Evolutionary conservation across 2,329 filamentous ascomycete species (phyloP), one percentile per base, ranked within the genome.

Genomic region (Ambrosiella cleistominuta): DNA sequence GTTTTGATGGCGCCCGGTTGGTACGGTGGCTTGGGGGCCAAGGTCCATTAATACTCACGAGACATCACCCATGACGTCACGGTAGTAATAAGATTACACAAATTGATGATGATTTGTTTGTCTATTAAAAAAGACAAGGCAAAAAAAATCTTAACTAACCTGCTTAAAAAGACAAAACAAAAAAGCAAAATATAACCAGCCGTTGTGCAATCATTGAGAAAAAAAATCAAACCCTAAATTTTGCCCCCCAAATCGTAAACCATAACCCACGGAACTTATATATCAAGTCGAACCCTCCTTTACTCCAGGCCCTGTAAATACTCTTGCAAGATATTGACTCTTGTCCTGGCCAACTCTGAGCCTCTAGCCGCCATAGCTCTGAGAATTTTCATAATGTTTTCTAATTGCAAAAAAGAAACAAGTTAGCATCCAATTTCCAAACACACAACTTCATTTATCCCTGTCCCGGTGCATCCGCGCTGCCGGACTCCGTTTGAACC

Each of bases 301-400:
- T 44, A 56, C 35, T 58, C 39, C n/a, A 61, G 53, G 7, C 50
- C 59, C 7, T 57, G 51, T 7, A 81, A 62, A 60, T 78, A 80
- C 59, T 80, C 76, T 63, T 71, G 75, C 62, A 84, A 64, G 13
- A 83, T 79, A 61, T 75, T 72, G 17, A 82, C 75, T 62, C 81
- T 72, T 5, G 80, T 82, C 62, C 73, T 70, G 3, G 80, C 79
- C 13, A 82, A 77, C 27, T 80, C 75, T 11, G 77, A 79, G 1
- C 78, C 78, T 53, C 79, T 68, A 27, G 76, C 73, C 7, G 75
- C 73, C 39, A 76, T 74, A 27, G 74, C 74, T 73, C 52, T 38
- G 9, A 17, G 35, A 19, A 54, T 50, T 17, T 35, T 39, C 35
- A 57, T 19, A 6, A 57, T 57, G 27, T 50, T 15, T 19, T 49